Percentiles rank a stretch among this genome's conserved stretches.
Evolutionary conservation across 1,284 basidiomycete species (phyloP).

Genomic region (Tylopilus orsonianus): DNA sequence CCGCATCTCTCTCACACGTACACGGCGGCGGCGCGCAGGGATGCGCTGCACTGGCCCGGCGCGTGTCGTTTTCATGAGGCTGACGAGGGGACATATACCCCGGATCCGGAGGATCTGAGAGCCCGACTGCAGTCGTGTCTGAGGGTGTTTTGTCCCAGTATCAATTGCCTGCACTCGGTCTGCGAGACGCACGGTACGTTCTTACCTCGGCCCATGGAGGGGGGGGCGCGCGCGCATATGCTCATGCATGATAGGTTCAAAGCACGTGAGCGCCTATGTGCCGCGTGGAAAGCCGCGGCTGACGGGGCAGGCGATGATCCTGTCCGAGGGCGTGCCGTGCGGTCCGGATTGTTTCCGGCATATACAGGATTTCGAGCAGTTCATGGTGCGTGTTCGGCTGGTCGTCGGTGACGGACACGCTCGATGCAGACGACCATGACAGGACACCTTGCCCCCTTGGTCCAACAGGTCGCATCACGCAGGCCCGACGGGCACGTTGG

Average conservation of each 20-base stretch:
- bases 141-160: slow-evolving; percentile 50
- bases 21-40: too few relatives aligned
- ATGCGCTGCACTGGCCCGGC: slow-evolving; percentile 32
- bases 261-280: slow-evolving; percentile 12
- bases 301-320: slow-evolving; percentile 30
- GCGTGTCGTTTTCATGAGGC: slow-evolving; percentile 1
- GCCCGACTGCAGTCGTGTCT: slow-evolving; percentile 37
- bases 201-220: too few relatives aligned
- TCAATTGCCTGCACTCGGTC: slow-evolving; percentile 49
- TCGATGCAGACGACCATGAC: not conserved
- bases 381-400: slow-evolving; percentile 13
- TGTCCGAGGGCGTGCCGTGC: slow-evolving; percentile 37
- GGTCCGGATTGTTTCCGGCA: slow-evolving; percentile 41
- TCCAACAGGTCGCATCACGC: slow-evolving; percentile 17
- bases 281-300: slow-evolving; percentile 36
- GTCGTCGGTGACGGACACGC: rapidly evolving
- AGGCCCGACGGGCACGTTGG: slow-evolving; percentile 23
- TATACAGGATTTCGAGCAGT: slow-evolving; percentile 24
- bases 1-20: too few relatives aligned
- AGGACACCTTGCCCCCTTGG: slow-evolving; percentile 28
- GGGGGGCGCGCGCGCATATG: too few relatives aligned
- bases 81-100: slow-evolving; percentile 10
- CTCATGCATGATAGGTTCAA: not conserved
- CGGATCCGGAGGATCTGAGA: slow-evolving; percentile 28
- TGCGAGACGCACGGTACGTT: slow-evolving; percentile 51